These are phyloP conservation scores for Dryadomyces quercivorus DNA, from an alignment of 2,329 filamentous ascomycete species.

Conservation along the genomic window DNA sequence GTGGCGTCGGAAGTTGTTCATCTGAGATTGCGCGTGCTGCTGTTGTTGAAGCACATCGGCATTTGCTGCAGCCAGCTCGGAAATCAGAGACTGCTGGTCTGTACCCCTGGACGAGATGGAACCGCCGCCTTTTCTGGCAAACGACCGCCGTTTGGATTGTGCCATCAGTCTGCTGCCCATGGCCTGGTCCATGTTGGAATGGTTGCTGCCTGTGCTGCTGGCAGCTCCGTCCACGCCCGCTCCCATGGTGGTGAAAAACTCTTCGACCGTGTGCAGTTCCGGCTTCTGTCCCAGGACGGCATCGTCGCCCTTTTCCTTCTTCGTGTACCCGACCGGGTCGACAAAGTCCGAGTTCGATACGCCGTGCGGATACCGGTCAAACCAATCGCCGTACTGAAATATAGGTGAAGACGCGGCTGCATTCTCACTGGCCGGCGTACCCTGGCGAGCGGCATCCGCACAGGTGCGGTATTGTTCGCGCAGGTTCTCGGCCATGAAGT, in stretches of 20 bases:
- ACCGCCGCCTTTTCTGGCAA: constrained; percentile 23
- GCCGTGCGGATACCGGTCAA: constrained; percentile 85
- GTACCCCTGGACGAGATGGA: constrained; percentile 15
- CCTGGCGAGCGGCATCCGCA: constrained; percentile 65
- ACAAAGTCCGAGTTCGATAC: constrained; percentile 76
- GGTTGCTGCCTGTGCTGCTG: constrained; percentile 12
- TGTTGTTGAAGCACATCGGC: constrained; percentile 17
- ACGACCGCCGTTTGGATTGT: constrained; percentile 24
- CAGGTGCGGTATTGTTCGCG: constrained; percentile 79
- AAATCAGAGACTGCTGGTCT: constrained; percentile 24
- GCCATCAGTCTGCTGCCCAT: constrained; percentile 11
- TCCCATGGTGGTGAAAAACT: constrained; percentile 77
- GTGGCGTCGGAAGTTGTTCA: constrained; percentile 25
- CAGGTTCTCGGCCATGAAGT: constrained; percentile 88
- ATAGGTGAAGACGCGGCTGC: constrained; percentile 42
- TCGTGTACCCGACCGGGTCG: constrained; percentile 54
- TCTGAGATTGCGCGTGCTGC: constrained; percentile 19
- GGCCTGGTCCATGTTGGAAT: constrained; percentile 1
- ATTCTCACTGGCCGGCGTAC: constrained; percentile 36
- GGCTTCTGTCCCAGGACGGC: constrained; percentile 80
- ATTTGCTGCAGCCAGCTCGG: constrained; percentile 19
- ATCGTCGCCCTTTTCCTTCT: constrained; percentile 72
- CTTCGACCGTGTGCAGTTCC: constrained; percentile 81
- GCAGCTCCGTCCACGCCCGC: constrained; percentile 22
- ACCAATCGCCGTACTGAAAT: constrained; percentile 97